Percentiles rank a stretch among this genome's conserved stretches.
These are phyloP conservation scores for Coprinellus micaceus DNA, from an alignment of 768 basidiomycete genomes.

Conservation along the genomic window DNA sequence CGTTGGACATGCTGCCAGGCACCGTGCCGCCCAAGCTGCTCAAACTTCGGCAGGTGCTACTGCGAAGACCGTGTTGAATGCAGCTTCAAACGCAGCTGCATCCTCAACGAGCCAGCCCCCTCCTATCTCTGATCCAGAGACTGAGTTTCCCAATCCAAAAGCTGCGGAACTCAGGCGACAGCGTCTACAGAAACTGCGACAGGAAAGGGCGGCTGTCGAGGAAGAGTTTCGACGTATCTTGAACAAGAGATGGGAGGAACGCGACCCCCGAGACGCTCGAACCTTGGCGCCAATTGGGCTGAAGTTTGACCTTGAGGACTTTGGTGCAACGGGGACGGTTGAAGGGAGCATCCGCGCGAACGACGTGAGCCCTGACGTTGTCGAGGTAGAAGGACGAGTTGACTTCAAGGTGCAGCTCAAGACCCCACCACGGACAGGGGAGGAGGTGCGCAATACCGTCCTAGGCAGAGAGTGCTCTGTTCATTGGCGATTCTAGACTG, in stretches of 20 bases:
- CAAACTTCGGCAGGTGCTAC: neutral
- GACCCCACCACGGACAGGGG: neutral
- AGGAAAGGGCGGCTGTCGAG: neutral
- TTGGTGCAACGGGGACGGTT: neutral
- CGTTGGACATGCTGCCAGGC: constrained; percentile 56
- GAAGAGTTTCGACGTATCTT: constrained; percentile 10
- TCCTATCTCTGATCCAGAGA: neutral
- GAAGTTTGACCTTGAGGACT: neutral
- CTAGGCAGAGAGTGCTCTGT: neutral
- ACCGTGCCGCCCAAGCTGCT: constrained; percentile 37
- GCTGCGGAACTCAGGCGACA: neutral
- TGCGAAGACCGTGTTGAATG: neutral
- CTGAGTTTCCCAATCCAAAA: neutral
- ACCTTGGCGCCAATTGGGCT: neutral
- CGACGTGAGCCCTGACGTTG: neutral
- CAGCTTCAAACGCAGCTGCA: neutral
- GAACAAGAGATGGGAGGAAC: constrained; percentile 8
- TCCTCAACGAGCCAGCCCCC: too few relatives aligned
- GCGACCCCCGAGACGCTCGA: neutral
- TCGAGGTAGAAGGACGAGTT: neutral
- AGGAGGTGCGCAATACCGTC: neutral
- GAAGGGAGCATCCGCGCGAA: neutral
- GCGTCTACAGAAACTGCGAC: neutral
- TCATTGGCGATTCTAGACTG: neutral
- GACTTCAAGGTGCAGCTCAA: neutral